Conservation (phyloP, 2,329 filamentous ascomycete genomes). For the Ophiostoma novo-ulmi region DNA sequence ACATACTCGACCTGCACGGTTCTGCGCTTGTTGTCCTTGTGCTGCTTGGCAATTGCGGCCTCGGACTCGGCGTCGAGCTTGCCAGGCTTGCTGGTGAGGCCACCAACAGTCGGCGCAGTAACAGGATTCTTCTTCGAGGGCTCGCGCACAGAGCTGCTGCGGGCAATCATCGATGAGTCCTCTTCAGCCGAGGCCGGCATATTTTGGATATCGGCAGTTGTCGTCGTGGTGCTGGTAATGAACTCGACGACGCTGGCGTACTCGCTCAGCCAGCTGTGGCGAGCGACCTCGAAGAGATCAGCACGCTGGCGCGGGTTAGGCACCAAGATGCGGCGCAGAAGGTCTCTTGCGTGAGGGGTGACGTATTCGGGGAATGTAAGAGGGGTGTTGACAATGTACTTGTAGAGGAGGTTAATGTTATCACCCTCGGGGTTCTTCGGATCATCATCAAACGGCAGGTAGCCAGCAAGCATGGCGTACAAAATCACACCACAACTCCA, state of each 20-base stretch:
- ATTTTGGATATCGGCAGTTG: conserved; percentile 76
- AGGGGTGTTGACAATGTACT: conserved; percentile 96
- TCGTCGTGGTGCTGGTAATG: conserved; percentile 92
- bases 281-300: conserved; percentile 92
- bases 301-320: conserved; percentile 92
- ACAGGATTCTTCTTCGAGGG: conserved; percentile 60
- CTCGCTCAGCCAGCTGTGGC: conserved; percentile 96
- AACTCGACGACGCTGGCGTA: conserved; percentile 95
- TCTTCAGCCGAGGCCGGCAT: conserved; percentile 58
- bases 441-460: conserved; percentile 96
- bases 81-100: conserved; percentile 66
- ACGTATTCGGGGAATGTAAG: conserved; percentile 98
- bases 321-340: conserved; percentile 87
- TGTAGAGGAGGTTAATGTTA: conserved; percentile 98
- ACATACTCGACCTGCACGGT: conserved; percentile 99
- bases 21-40: conserved; percentile 83
- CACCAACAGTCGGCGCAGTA: conserved; percentile 49
- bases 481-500: conserved; percentile 99
- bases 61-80: conserved; percentile 65
- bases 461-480: conserved; percentile 98
- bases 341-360: conserved; percentile 88
- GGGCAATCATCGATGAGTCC: conserved; percentile 61
- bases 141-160: conserved; percentile 90
- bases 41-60: conserved; percentile 51
- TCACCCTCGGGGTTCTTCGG: conserved; percentile 97